Conservation (phyloP, 352 stramenopile genomes). For the Labyrinthula sp. region DNA sequence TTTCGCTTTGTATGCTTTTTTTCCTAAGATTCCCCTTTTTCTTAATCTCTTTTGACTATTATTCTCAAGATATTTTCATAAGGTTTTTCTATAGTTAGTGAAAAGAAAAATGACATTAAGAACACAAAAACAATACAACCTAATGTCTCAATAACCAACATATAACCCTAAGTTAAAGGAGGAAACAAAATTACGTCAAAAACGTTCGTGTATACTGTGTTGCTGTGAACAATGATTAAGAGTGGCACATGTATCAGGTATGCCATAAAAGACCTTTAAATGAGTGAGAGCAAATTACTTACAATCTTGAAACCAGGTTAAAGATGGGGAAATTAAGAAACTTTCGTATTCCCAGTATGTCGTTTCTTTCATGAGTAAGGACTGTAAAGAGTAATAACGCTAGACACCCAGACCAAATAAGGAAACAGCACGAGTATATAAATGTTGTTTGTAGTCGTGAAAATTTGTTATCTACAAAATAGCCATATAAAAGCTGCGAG, state of each 20-base stretch:
- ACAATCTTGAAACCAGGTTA: conserved; percentile 30
- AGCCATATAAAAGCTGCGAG: conserved; percentile 18
- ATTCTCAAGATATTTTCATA: too few species aligned
- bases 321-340: conserved; percentile 29
- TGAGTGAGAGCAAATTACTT: too few species aligned
- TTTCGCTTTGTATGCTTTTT: too few species aligned
- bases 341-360: conserved; percentile 24
- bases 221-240: conserved; percentile 26
- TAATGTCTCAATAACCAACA: conserved; percentile 30
- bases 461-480: conserved; percentile 13
- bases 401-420: conserved; percentile 16
- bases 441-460: not conserved
- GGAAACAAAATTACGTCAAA: too few species aligned
- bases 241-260: conserved; percentile 34
- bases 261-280: conserved; percentile 32
- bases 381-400: conserved; percentile 20
- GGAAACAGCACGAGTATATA: conserved; percentile 1
- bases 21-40: too few species aligned
- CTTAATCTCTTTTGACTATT: too few species aligned
- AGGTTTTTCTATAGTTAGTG: conserved; percentile 34
- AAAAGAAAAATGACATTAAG: conserved; percentile 18
- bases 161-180: too few species aligned
- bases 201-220: conserved; percentile 1
- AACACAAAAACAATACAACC: conserved; percentile 30
- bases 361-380: conserved; percentile 28